These are phyloP conservation scores for Scenedesmus sp. DNA, from an alignment of 163 green algal species.

Conservation along the genomic window DNA sequence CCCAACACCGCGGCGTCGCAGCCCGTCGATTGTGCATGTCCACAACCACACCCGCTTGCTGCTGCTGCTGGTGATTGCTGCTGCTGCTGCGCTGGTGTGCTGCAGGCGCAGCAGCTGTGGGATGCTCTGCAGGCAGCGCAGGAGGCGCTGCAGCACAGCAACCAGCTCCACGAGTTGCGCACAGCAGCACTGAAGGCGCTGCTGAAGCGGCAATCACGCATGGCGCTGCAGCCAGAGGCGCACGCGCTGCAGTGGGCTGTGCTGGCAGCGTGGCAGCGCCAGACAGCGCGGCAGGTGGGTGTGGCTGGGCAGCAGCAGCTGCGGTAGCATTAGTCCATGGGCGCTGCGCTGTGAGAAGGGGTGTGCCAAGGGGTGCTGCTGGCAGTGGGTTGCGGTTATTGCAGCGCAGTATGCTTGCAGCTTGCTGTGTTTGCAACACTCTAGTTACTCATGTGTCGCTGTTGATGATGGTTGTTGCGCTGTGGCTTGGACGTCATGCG, in stretches of 20 bases:
- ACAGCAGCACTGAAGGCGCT: background rate
- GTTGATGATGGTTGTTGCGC: too few species aligned
- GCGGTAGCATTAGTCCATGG: background rate
- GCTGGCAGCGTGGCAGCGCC: slow-evolving; percentile 20
- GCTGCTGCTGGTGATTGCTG: background rate
- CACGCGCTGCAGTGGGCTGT: background rate
- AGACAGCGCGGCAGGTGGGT: background rate
- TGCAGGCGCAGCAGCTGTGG: background rate
- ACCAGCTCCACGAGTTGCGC: background rate
- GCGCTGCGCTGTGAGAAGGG: background rate
- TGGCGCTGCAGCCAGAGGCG: background rate
- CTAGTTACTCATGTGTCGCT: background rate
- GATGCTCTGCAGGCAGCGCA: slow-evolving; percentile 11
- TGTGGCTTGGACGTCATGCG: background rate
- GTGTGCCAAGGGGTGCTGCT: too few species aligned
- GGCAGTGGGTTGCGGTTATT: too few species aligned
- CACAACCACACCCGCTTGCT: background rate
- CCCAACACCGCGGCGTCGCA: too few species aligned
- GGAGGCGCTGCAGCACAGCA: background rate
- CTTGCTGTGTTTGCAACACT: background rate
- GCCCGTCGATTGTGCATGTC: too few species aligned
- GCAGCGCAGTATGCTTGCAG: background rate
- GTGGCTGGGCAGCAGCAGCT: background rate
- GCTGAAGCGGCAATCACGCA: background rate
- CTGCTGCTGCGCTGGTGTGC: background rate